Evolutionary conservation across 768 basidiomycete species (phyloP).

Genomic region (Gelatoporia subvermispora): DNA sequence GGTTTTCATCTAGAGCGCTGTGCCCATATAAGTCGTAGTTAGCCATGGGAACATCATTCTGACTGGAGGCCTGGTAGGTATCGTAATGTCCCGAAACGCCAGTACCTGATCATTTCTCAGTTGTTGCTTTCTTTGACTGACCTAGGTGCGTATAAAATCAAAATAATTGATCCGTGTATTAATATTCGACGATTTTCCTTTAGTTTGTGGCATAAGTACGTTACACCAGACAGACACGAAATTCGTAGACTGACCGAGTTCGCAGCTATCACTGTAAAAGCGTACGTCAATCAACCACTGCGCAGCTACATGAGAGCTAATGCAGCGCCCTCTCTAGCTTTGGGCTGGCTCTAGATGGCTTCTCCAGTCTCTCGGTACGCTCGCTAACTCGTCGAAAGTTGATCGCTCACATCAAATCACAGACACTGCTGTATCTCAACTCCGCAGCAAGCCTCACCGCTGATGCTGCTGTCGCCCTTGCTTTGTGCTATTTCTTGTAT

Average conservation of each 20-base stretch:
- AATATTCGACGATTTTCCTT: not conserved
- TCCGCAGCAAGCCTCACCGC: conserved; percentile 46
- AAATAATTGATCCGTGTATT: not conserved
- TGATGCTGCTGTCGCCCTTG: conserved; percentile 46
- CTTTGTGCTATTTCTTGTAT: conserved; percentile 45
- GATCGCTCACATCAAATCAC: not conserved
- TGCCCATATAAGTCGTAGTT: conserved; percentile 23
- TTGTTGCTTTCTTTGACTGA: conserved; percentile 38
- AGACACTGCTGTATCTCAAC: conserved; percentile 49
- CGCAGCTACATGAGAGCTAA: too few species aligned
- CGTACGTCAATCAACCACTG: conserved; percentile 31
- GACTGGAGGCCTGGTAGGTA: conserved; percentile 44
- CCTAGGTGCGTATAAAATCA: conserved; percentile 33
- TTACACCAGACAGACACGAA: too few species aligned
- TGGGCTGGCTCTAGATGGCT: conserved; percentile 28
- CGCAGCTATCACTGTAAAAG: conserved; percentile 48
- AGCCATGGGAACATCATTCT: conserved; percentile 41
- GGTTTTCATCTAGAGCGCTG: not conserved
- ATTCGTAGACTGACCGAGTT: too few species aligned
- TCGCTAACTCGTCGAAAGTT: not conserved
- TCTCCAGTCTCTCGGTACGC: conserved; percentile 27
- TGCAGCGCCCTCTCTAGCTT: conserved; percentile 1
- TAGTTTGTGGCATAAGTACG: too few species aligned
- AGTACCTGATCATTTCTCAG: conserved; percentile 18
- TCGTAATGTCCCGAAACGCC: not conserved